Base-by-base conservation (phyloP, 805 yeast genomes). In the Teunomyces tritomae region DNA sequence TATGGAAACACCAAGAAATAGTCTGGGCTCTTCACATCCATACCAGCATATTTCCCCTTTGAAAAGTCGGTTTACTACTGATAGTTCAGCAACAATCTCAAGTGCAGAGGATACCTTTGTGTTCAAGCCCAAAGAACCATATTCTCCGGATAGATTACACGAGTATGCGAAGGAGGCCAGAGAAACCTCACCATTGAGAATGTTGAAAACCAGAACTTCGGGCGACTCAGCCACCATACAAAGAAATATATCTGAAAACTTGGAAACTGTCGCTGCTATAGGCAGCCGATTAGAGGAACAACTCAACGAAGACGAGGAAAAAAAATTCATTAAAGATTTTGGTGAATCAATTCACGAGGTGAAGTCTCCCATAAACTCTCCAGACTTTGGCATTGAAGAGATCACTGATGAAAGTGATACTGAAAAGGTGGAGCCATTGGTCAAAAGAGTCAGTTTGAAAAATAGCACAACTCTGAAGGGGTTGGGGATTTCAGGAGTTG, bases 371-470 rank as follows among this genome's bases (percentile, higher is more conserved):
- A 44, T 50, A 10, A 40, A 14, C 6, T 47, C 61, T n/a, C 65
- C 63, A 0, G 70, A 65, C 44, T 65, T 63, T 51, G 74, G 72
- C 2, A 69, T 68, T 27, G 74, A 68, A 49, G 74, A 68, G 52
- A 64, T 65, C 8, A 59, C 57, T 1, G 69, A 64, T 42, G 66
- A 63, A 11, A 53, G 58, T 32, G 57, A 55, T 14, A 52, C 45
- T 5, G 65, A 63, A 44, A 37, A 37, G 40, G 28, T 20, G 8
- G 29, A 37, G n/a, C 40, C 40, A 10, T 37, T 37, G 40, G 8
- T 16, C 20, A 37, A 27, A n/a, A 39, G 48, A 41, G 9, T 24
- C 4, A 16, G 26, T 13, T 29, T 43, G 24, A 40, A 37, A 20
- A 39, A 30, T n/a, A 20, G 24, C 24, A 5, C 20, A 4, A 13